A percentile compares a stretch with the other conserved stretches of the same genome.
phyloP scores from a whole-genome alignment of 805 yeast species.

The Wickerhamiella hasegawae region DNA sequence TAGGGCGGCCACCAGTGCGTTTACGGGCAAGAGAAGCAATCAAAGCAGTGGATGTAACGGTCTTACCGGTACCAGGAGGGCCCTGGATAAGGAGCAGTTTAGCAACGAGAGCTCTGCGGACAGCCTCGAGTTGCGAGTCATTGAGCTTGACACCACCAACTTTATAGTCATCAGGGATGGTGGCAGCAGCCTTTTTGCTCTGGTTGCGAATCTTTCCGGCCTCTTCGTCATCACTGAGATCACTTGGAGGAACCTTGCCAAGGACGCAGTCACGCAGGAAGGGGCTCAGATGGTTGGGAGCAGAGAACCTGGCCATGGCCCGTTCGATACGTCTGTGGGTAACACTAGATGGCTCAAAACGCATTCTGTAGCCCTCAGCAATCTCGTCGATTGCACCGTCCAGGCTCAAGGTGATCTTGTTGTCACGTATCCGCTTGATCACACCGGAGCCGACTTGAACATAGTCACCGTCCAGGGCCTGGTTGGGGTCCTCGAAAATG shows the following conservation, averaged over 20 bases:
- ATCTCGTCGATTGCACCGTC: too few relatives aligned
- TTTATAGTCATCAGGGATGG: too few relatives aligned
- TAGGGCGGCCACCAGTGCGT: too few relatives aligned
- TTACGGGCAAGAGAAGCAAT: constrained; percentile 55
- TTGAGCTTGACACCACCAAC: constrained; percentile 57
- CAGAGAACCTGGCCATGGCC: background rate
- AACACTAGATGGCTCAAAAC: background rate
- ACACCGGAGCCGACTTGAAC: too few relatives aligned
- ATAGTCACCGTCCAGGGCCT: constrained; percentile 1
- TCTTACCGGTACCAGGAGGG: constrained; percentile 95
- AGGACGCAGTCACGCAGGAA: constrained; percentile 61
- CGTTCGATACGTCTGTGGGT: background rate
- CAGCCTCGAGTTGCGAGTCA: constrained; percentile 66
- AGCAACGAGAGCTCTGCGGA: constrained; percentile 44
- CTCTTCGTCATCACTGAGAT: too few relatives aligned
- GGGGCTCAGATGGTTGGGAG: too few relatives aligned
- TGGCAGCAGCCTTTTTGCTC: too few relatives aligned
- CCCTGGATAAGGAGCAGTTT: constrained; percentile 82
- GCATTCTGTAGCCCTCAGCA: too few relatives aligned
- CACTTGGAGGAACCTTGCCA: constrained; percentile 76
- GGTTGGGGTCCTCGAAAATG: constrained; percentile 33
- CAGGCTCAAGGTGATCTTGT: too few relatives aligned
- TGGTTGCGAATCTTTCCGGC: too few relatives aligned
- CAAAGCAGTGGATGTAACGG: constrained; percentile 83
- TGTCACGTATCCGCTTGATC: too few relatives aligned